These are phyloP conservation scores for Ilyonectria mors-panacis DNA, from an alignment of 2,329 filamentous ascomycete genomes.

Conservation along the genomic window DNA sequence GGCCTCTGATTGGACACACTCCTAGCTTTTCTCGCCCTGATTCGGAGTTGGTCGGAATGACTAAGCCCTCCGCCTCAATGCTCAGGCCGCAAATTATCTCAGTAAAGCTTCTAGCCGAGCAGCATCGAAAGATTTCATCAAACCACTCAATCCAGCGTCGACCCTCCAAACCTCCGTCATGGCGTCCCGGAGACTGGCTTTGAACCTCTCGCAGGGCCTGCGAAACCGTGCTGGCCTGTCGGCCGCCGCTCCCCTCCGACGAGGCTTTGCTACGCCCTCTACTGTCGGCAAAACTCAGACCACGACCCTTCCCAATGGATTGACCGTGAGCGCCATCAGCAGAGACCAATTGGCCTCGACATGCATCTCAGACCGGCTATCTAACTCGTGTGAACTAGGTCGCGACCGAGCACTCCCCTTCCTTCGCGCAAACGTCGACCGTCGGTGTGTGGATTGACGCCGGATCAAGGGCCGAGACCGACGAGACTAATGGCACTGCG, in stretches of 20 bases:
- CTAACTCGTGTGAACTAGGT: conserved; percentile 72
- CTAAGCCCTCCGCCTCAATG: conserved; percentile 56
- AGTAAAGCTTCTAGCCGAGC: conserved; percentile 63
- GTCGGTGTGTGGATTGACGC: conserved; percentile 99
- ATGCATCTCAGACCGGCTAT: conserved; percentile 31
- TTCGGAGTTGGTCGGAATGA: conserved; percentile 62
- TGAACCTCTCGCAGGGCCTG: conserved; percentile 92
- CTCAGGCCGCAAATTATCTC: conserved; percentile 62
- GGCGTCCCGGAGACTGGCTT: conserved; percentile 97
- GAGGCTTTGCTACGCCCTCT: conserved; percentile 92
- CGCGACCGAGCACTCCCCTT: conserved; percentile 97
- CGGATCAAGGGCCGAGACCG: conserved; percentile 96
- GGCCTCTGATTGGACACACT: conserved; percentile 53
- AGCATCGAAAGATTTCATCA: conserved; percentile 66
- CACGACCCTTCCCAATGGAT: conserved; percentile 96
- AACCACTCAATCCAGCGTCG: conserved; percentile 69
- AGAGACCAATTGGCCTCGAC: conserved; percentile 57
- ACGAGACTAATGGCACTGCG: conserved; percentile 98
- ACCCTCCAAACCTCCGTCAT: conserved; percentile 74
- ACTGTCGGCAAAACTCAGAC: conserved; percentile 89
- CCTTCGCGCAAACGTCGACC: conserved; percentile 97
- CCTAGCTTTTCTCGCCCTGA: conserved; percentile 40
- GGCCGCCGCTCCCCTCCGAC: conserved; percentile 81
- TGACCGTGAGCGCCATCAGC: conserved; percentile 78
- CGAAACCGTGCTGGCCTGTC: conserved; percentile 89